Conservation (phyloP, 495 filamentous ascomycete species). For the Thermothielavioides terrestris region DNA sequence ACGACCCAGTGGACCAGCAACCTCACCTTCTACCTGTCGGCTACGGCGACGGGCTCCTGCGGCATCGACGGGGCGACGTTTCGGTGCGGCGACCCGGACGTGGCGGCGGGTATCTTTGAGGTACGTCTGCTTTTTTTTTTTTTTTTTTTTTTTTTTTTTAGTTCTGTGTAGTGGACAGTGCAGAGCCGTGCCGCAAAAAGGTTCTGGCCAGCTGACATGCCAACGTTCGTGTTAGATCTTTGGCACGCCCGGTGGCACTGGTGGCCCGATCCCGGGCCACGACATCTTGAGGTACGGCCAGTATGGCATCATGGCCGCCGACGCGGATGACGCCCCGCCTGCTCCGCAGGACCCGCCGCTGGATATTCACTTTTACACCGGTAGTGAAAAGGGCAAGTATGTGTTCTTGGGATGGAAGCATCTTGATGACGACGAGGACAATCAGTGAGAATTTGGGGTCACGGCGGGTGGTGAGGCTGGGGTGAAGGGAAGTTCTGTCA, state of each 20-base stretch:
- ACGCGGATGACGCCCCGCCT: conserved; percentile 2
- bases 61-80: conserved; percentile 3
- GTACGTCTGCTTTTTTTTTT: neutral
- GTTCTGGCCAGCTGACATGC: neutral
- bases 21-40: neutral
- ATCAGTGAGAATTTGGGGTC: neutral
- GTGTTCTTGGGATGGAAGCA: conserved; percentile 10
- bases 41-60: neutral
- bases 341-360: neutral
- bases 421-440: neutral
- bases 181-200: too few relatives aligned
- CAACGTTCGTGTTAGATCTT: neutral
- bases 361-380: conserved; percentile 6
- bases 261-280: neutral
- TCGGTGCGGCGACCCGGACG: neutral
- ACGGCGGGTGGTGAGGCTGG: too few relatives aligned
- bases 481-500: too few relatives aligned
- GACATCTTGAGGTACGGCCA: conserved; percentile 5
- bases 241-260: neutral
- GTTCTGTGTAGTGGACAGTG: too few relatives aligned
- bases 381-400: conserved; percentile 4
- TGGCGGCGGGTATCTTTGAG: neutral
- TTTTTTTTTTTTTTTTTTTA: too few relatives aligned
- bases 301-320: conserved; percentile 9
- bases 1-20: neutral